A percentile compares a stretch with the other conserved stretches of the same genome.
These are phyloP conservation scores for Alnus rubra DNA, from an alignment of 306 rosid genomes.

Conservation along the genomic window DNA sequence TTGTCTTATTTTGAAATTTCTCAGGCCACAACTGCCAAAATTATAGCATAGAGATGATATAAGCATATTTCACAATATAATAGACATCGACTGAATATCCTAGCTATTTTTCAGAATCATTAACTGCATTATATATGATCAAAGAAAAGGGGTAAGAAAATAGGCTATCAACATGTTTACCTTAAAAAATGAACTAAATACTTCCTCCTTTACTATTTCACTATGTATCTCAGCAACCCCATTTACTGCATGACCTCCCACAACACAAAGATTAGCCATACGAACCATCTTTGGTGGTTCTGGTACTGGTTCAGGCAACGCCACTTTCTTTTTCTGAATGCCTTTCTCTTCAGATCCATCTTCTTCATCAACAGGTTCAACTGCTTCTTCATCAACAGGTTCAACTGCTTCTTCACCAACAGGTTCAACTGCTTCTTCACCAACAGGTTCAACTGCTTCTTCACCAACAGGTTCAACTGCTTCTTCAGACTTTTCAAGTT, in stretches of 20 bases:
- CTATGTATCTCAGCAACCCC: constrained; percentile 99
- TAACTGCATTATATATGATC: constrained; percentile 5
- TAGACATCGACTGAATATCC: constrained; percentile 15
- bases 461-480: constrained; percentile 33
- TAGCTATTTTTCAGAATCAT: constrained; percentile 21
- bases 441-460: constrained; percentile 23
- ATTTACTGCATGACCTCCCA: constrained; percentile 96
- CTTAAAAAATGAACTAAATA: constrained; percentile 85
- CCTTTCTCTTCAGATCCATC: constrained; percentile 39
- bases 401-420: constrained; percentile 29
- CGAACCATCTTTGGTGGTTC: constrained; percentile 89
- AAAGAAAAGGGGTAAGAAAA: neutral
- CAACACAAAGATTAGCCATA: constrained; percentile 97
- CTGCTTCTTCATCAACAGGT: constrained; percentile 6
- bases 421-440: constrained; percentile 29
- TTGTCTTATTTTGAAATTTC: constrained; percentile 97
- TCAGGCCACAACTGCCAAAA: constrained; percentile 89
- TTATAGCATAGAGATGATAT: constrained; percentile 23
- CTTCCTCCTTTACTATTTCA: constrained; percentile 92
- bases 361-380: constrained; percentile 37
- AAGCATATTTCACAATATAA: constrained; percentile 3
- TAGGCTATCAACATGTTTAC: constrained; percentile 38
- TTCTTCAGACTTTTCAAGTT: constrained; percentile 9
- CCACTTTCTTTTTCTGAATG: constrained; percentile 42
- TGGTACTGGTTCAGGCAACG: constrained; percentile 54